These are phyloP conservation scores for Schwanniomyces occidentalis DNA, from an alignment of 805 yeast species.

Conservation along the genomic window DNA sequence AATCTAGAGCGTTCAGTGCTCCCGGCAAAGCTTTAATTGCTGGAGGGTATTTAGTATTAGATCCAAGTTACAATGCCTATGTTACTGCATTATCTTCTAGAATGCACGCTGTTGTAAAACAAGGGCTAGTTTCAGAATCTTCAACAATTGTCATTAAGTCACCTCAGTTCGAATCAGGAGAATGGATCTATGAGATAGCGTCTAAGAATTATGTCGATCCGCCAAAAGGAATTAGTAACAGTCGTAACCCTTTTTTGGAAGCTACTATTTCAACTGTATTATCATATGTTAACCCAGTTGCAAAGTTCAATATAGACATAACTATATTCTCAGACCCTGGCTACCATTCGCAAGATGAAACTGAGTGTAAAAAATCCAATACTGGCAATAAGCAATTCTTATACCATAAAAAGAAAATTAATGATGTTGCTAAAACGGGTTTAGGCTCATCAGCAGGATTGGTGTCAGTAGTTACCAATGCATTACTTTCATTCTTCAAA, in stretches of 20 bases:
- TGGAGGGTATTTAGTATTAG: conserved; percentile 92
- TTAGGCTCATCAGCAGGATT: conserved; percentile 95
- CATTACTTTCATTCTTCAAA: conserved; percentile 54
- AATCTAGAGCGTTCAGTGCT: conserved; percentile 67
- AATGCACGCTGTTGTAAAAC: conserved; percentile 72
- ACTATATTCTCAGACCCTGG: conserved; percentile 82
- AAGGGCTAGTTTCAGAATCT: conserved; percentile 2
- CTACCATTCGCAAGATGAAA: conserved; percentile 74
- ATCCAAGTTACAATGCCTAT: conserved; percentile 70
- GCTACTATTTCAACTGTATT: conserved; percentile 58
- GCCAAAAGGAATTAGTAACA: conserved; percentile 28
- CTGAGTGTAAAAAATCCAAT: conserved; percentile 31
- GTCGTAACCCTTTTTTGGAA: conserved; percentile 71
- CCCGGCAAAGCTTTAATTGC: conserved; percentile 95
- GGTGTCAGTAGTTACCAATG: conserved; percentile 76
- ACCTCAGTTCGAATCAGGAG: conserved; percentile 73
- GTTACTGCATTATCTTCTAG: conserved; percentile 87
- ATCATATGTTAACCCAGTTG: conserved; percentile 47
- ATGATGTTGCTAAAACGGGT: conserved; percentile 87
- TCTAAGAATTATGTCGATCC: conserved; percentile 12
- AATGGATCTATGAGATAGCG: conserved; percentile 58
- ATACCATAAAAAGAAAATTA: conserved; percentile 60
- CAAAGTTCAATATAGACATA: conserved; percentile 41
- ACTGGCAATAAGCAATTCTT: conserved; percentile 49
- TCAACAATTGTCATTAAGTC: conserved; percentile 51